Evolutionary conservation across 345 rosid genomes (phyloP).

Genomic region (Microthlaspi erraticum): DNA sequence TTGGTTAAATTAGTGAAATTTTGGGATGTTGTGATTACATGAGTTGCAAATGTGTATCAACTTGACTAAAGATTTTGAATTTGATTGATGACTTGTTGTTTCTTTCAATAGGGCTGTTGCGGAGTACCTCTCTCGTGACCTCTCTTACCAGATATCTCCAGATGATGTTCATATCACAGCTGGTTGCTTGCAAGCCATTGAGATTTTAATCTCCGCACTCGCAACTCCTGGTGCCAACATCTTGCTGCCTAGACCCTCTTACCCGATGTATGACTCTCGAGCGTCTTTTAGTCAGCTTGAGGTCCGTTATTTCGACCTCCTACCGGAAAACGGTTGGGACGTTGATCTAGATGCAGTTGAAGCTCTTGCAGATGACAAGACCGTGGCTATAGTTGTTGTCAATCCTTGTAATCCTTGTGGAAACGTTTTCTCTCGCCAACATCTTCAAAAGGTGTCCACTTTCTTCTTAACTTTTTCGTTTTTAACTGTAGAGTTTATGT

Average conservation of each 20-base stretch:
- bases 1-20: not conserved
- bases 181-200: conserved; percentile 69
- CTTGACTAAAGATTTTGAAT: not conserved
- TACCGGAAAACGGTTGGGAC: conserved; percentile 69
- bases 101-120: conserved; percentile 56
- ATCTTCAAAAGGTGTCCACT: conserved; percentile 51
- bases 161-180: conserved; percentile 58
- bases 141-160: conserved; percentile 58
- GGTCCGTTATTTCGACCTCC: conserved; percentile 62
- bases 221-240: conserved; percentile 65
- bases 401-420: conserved; percentile 76
- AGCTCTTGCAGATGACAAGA: conserved; percentile 69
- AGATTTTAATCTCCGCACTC: conserved; percentile 52
- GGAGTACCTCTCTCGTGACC: conserved; percentile 58
- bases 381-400: conserved; percentile 60
- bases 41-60: not conserved
- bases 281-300: conserved; percentile 51
- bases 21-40: not conserved
- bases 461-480: not conserved
- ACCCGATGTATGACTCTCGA: conserved; percentile 54
- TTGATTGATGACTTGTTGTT: not conserved
- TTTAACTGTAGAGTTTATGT: not conserved
- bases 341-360: conserved; percentile 64
- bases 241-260: conserved; percentile 66
- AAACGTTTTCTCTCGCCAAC: conserved; percentile 59